These are phyloP conservation scores for Datura wrightii DNA, from an alignment of 257 asterid species.

Conservation along the genomic window DNA sequence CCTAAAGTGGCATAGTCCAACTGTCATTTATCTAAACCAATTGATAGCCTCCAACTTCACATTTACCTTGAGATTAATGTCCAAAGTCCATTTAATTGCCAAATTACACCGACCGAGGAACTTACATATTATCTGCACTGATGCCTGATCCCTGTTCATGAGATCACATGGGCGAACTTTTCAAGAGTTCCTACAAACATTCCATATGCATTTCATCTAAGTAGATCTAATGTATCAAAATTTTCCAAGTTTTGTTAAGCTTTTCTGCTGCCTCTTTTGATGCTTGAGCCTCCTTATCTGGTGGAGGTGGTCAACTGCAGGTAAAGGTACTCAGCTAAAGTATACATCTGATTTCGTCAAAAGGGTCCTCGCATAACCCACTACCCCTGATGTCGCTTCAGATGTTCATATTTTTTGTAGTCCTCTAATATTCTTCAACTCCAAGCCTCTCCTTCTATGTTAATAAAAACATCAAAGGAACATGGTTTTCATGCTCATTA, in stretches of 20 bases:
- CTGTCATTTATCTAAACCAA: background rate
- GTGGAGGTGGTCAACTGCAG: background rate
- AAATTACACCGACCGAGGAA: background rate
- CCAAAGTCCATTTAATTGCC: background rate
- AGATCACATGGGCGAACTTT: background rate
- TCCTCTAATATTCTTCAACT: background rate
- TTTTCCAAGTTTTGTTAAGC: background rate
- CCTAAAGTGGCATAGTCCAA: background rate
- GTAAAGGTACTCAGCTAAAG: background rate
- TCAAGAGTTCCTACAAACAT: background rate
- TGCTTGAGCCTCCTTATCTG: background rate
- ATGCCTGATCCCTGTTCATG: background rate
- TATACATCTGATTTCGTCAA: background rate
- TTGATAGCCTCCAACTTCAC: conserved; percentile 5
- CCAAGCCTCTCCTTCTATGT: background rate
- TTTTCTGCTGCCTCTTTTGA: background rate
- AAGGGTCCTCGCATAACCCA: background rate
- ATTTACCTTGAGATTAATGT: background rate
- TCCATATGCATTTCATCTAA: background rate
- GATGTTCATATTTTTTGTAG: background rate
- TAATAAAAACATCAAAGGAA: background rate
- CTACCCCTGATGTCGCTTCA: background rate
- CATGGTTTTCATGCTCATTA: background rate
- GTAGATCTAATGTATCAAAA: background rate
- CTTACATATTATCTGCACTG: background rate